Evolutionary conservation across 2,329 filamentous ascomycete genomes (phyloP), one percentile per base, ranked within the genome.

Genomic region (Penicillium sp.): DNA sequence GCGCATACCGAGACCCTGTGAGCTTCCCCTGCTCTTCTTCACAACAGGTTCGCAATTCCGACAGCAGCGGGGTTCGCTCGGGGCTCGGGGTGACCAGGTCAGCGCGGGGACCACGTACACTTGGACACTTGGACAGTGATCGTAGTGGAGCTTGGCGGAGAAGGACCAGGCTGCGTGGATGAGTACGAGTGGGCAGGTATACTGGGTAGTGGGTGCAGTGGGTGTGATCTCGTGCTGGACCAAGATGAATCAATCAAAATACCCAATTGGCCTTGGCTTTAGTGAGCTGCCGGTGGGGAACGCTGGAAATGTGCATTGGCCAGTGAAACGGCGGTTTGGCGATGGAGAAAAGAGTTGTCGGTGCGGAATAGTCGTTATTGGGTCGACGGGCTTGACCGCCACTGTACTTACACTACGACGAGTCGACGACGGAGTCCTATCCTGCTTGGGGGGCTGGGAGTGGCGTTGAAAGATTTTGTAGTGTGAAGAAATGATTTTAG

Each of bases 381-480:
- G 60, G 63, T 53, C 59, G 60, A 42, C 37, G 53, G 65, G 54
- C 63, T 43, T 68, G 66, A 68, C 66, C 66, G 66, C 66, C 53
- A 66, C 54, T 66, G 54, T 57, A 22, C 22, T 22, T 22, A 22
- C 22, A 25, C 49, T n/a, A 14, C 17, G 17, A 28, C 17, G 20
- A 14, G 15, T 15, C 15, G 22, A 25, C 15, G 34, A 41, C 14
- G n/a, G 31, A 5, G 47, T 12, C 8, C 25, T 31, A 4, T 1
- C 8, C 5, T 17, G 12, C 8, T 22, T 14, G 43, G 48, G 48
- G 20, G 47, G 47, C 34, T 50, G 47, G 45, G 11, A 7, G 15
- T 28, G 12, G 17, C 8, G 6, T 28, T 45, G n/a, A n/a, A 5
- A 5, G 17, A n/a, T 15, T 45, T 28, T 25, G 12, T 2, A 28